These are phyloP conservation scores for Flammula alnicola DNA, from an alignment of 1,284 basidiomycete genomes.

Conservation along the genomic window DNA sequence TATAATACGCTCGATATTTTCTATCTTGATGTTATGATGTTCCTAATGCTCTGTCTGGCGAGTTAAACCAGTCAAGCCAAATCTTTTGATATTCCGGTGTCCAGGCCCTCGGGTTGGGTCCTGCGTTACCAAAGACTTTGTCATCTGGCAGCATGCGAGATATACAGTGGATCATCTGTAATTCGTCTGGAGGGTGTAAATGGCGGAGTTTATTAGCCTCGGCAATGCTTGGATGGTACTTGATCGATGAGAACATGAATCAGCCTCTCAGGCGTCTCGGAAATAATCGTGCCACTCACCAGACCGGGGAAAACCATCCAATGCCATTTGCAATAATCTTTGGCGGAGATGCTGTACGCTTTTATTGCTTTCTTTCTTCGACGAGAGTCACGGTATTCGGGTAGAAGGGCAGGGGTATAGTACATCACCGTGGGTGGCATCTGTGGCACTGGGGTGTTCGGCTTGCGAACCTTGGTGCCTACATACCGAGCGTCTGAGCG, in stretches of 20 bases:
- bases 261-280: neutral
- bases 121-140: neutral
- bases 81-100: constrained; percentile 8
- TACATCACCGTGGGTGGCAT: constrained; percentile 25
- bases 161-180: constrained; percentile 6
- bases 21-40: neutral
- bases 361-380: constrained; percentile 3
- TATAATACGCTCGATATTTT: neutral
- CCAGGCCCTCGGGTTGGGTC: neutral
- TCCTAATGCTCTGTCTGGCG: neutral
- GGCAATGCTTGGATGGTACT: constrained; percentile 5
- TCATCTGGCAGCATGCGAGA: constrained; percentile 5
- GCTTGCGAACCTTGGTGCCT: constrained; percentile 5
- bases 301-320: constrained; percentile 21
- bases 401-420: constrained; percentile 24
- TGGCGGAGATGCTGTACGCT: constrained; percentile 8
- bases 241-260: neutral
- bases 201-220: neutral
- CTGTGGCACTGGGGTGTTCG: neutral
- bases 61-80: constrained; percentile 7
- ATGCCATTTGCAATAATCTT: constrained; percentile 24
- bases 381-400: constrained; percentile 12
- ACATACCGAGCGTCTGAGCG: constrained; percentile 23
- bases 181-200: neutral
- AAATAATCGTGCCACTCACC: constrained; percentile 7